Evolutionary conservation across 768 basidiomycete species (phyloP).

Genomic region (Tricholoma matsutake): DNA sequence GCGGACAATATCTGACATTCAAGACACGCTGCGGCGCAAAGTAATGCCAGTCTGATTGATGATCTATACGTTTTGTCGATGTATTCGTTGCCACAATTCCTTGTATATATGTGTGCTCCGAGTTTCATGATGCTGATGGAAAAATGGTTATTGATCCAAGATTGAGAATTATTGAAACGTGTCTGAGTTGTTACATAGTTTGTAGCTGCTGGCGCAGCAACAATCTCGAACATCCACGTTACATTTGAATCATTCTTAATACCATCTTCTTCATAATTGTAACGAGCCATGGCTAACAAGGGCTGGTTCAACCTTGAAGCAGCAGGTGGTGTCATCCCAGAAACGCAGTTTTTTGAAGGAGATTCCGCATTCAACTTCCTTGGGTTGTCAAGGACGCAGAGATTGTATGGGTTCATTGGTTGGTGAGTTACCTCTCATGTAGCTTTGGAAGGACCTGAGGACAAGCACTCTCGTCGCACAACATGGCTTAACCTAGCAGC

Average conservation of each 20-base stretch:
- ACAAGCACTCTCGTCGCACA: neutral
- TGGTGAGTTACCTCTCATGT: constrained; percentile 50
- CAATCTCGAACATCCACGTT: neutral
- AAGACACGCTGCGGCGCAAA: constrained; percentile 64
- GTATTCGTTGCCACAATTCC: neutral
- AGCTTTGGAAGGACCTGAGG: neutral
- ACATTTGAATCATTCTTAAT: neutral
- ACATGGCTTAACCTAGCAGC: neutral
- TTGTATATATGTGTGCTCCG: neutral
- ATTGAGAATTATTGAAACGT: neutral
- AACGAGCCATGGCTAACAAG: constrained; percentile 49
- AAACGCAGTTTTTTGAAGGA: constrained; percentile 83
- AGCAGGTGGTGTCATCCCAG: constrained; percentile 59
- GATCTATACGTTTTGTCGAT: neutral
- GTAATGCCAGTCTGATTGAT: constrained; percentile 15
- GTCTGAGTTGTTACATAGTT: neutral
- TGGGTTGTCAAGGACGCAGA: constrained; percentile 71
- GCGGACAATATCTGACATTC: constrained; percentile 69
- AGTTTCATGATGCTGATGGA: neutral
- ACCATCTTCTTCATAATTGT: neutral
- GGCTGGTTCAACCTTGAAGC: constrained; percentile 88
- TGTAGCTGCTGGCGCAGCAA: neutral
- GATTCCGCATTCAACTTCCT: constrained; percentile 85
- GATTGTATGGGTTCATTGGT: constrained; percentile 82
- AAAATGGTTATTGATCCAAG: neutral